These are phyloP conservation scores for Lachnum nothofagi DNA, from an alignment of 2,329 filamentous ascomycete genomes.

Conservation along the genomic window DNA sequence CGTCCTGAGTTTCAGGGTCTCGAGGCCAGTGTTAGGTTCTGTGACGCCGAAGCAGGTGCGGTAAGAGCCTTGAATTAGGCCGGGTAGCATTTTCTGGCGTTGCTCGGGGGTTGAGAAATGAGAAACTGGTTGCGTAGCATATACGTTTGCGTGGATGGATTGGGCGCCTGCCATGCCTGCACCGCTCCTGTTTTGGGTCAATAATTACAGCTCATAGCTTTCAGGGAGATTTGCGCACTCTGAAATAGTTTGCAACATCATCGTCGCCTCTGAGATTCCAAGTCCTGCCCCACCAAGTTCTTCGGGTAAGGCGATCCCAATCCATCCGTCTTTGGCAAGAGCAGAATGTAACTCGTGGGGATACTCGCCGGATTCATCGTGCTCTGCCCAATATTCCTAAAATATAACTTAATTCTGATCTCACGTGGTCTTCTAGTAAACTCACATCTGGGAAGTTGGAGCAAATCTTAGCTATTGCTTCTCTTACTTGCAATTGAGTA, in stretches of 20 bases:
- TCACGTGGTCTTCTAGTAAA: conserved; percentile 13
- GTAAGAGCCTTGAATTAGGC: conserved; percentile 66
- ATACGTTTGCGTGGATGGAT: conserved; percentile 60
- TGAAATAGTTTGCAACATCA: conserved; percentile 81
- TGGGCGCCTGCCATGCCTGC: conserved; percentile 71
- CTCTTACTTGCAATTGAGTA: conserved; percentile 66
- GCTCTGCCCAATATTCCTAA: conserved; percentile 67
- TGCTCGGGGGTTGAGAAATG: conserved; percentile 66
- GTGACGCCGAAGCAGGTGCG: conserved; percentile 78
- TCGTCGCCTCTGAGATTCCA: conserved; percentile 74
- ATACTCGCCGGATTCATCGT: conserved; percentile 64
- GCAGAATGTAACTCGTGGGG: conserved; percentile 72
- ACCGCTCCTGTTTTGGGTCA: conserved; percentile 65
- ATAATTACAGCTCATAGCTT: neutral
- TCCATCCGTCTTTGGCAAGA: conserved; percentile 70
- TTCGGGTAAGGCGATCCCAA: conserved; percentile 75
- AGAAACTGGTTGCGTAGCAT: conserved; percentile 69
- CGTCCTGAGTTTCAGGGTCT: conserved; percentile 68
- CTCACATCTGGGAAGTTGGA: conserved; percentile 58
- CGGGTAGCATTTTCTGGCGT: conserved; percentile 57
- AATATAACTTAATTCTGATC: neutral
- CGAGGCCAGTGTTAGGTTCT: conserved; percentile 75
- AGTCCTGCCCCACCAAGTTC: conserved; percentile 68
- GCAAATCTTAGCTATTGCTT: conserved; percentile 65
- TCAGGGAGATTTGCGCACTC: conserved; percentile 43